Conservation (phyloP, 345 rosid species). For the Gossypium bickii region DNA sequence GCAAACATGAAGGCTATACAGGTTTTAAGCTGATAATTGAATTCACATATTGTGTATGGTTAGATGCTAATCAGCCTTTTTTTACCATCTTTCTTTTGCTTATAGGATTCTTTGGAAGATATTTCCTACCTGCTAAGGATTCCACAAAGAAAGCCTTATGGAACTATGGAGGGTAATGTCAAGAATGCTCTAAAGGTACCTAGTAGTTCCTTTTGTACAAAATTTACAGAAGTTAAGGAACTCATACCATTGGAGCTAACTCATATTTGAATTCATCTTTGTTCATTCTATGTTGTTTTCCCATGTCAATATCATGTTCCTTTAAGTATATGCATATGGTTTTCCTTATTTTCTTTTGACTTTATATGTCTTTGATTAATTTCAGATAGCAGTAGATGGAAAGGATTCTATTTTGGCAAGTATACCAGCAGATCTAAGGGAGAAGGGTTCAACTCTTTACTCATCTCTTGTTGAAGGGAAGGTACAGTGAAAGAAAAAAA, state of each 20-base stretch:
- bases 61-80: slow-evolving; percentile 17
- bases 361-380: slow-evolving; percentile 8
- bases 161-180: slow-evolving; percentile 93
- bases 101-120: slow-evolving; percentile 81
- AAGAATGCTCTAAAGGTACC: slow-evolving; percentile 83
- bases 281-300: not conserved
- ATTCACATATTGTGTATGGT: slow-evolving; percentile 1
- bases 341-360: not conserved
- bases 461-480: slow-evolving; percentile 67
- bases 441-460: slow-evolving; percentile 56
- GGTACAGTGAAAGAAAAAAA: slow-evolving; percentile 10
- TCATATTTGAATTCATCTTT: not conserved
- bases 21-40: slow-evolving; percentile 26
- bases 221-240: not conserved
- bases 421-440: slow-evolving; percentile 70
- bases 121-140: slow-evolving; percentile 84
- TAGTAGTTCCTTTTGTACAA: not conserved
- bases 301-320: not conserved
- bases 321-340: not conserved
- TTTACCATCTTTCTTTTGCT: slow-evolving; percentile 15
- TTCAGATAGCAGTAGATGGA: slow-evolving; percentile 72
- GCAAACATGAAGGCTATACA: slow-evolving; percentile 79
- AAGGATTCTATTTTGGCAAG: slow-evolving; percentile 68
- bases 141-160: slow-evolving; percentile 94
- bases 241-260: not conserved